Evolutionary conservation across 192 early-diverging fungal species (phyloP).

Genomic region (Cladochytrium replicatum): DNA sequence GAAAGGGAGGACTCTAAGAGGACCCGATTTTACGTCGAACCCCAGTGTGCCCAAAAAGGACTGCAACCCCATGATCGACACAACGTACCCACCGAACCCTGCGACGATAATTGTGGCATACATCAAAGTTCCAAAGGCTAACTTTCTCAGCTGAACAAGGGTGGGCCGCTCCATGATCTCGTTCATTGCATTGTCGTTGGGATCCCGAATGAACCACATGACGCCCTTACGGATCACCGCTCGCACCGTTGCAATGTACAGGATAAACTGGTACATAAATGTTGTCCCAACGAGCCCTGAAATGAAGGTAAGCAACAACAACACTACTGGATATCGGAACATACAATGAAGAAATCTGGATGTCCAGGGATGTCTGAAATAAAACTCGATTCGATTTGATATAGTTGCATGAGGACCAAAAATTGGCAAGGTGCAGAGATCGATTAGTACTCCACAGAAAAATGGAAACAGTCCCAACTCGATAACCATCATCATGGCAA

Average conservation of each 20-base stretch:
- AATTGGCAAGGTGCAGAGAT: slow-evolving; percentile 68
- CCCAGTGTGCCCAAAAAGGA: slow-evolving; percentile 8
- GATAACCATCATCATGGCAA: slow-evolving; percentile 75
- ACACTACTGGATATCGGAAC: not conserved
- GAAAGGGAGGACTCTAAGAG: slow-evolving; percentile 43
- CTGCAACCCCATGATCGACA: slow-evolving; percentile 11
- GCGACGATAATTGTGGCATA: slow-evolving; percentile 68
- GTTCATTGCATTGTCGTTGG: slow-evolving; percentile 88
- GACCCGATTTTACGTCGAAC: slow-evolving; percentile 7
- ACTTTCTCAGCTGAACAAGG: slow-evolving; percentile 68
- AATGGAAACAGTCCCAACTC: slow-evolving; percentile 84
- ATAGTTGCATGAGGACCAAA: slow-evolving; percentile 51
- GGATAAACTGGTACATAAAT: slow-evolving; percentile 91
- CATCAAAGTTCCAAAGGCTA: slow-evolving; percentile 71
- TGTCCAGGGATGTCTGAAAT: slow-evolving; percentile 50
- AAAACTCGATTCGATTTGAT: slow-evolving; percentile 47
- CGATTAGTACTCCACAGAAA: slow-evolving; percentile 78
- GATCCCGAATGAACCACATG: slow-evolving; percentile 98
- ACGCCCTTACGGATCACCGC: slow-evolving; percentile 83
- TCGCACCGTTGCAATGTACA: slow-evolving; percentile 71
- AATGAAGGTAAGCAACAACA: not conserved
- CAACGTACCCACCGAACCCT: slow-evolving; percentile 58
- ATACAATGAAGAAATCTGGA: slow-evolving; percentile 65
- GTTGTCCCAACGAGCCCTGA: slow-evolving; percentile 76
- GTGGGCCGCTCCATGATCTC: slow-evolving; percentile 81